Conservation (phyloP, 805 yeast genomes). For the Metschnikowia similis region DNA sequence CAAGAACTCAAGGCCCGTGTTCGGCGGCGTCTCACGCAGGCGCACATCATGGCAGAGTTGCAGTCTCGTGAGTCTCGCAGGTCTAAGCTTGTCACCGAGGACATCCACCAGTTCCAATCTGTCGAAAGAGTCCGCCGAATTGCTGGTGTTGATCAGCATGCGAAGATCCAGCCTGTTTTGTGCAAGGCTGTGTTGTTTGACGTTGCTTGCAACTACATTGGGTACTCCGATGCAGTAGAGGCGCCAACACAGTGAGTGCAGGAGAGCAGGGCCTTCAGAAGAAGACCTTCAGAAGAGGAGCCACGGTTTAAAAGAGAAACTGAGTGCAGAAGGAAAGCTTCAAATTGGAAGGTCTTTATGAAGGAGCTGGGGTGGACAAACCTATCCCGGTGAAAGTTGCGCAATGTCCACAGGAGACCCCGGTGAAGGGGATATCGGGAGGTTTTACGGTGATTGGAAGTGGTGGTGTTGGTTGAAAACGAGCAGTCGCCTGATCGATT, state of each 20-base stretch:
- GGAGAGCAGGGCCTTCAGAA: slow-evolving; percentile 8
- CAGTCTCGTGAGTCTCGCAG: slow-evolving; percentile 20
- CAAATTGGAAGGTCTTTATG: too few species aligned
- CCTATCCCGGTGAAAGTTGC: too few species aligned
- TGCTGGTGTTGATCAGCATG: slow-evolving; percentile 20
- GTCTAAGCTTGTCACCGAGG: slow-evolving; percentile 39
- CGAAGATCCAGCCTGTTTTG: slow-evolving; percentile 53
- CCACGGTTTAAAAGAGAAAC: too few species aligned
- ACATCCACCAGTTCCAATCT: slow-evolving; percentile 36
- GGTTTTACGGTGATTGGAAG: too few species aligned
- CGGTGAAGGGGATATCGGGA: too few species aligned
- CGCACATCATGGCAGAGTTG: slow-evolving; percentile 48
- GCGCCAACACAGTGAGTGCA: slow-evolving; percentile 9
- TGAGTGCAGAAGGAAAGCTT: too few species aligned
- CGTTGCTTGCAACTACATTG: slow-evolving; percentile 78
- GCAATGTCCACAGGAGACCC: too few species aligned
- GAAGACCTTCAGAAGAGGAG: too few species aligned
- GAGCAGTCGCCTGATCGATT: too few species aligned
- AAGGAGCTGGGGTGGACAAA: too few species aligned
- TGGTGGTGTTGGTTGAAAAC: too few species aligned
- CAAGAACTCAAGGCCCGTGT: slow-evolving; percentile 19
- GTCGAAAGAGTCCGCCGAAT: slow-evolving; percentile 19
- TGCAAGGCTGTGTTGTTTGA: slow-evolving; percentile 91
- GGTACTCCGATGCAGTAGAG: slow-evolving; percentile 36
- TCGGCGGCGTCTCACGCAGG: slow-evolving; percentile 16